phyloP scores from a whole-genome alignment of 768 basidiomycete genomes.

The Lentinula boryana region DNA sequence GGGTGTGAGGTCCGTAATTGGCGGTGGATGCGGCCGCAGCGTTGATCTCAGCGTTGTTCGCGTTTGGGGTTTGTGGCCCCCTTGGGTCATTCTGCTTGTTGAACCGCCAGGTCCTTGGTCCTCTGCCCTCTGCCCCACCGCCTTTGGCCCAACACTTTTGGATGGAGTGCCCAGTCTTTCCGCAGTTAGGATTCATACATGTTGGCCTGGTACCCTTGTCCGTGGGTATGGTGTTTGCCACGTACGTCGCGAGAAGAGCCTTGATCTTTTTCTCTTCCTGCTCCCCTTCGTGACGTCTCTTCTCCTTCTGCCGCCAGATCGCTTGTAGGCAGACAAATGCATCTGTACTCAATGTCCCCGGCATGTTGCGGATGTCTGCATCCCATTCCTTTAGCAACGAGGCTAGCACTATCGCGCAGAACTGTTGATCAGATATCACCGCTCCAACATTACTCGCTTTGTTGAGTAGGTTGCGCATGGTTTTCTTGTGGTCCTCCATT shows the following conservation, averaged over 20 bases:
- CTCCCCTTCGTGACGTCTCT: neutral
- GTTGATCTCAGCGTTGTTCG: no score
- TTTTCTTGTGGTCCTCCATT: no score
- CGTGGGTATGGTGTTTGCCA: neutral
- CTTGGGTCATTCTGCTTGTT: no score
- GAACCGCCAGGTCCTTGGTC: no score
- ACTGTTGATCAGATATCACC: no score
- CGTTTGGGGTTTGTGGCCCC: accelerated
- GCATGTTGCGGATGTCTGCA: neutral
- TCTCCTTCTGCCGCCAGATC: neutral
- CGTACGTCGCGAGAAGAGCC: neutral
- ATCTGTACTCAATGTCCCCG: neutral
- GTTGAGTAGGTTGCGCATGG: no score
- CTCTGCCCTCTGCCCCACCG: no score
- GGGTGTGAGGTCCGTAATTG: no score
- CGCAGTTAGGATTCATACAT: neutral
- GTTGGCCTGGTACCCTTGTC: neutral
- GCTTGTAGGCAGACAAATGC: neutral
- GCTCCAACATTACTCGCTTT: no score
- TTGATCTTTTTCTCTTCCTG: neutral
- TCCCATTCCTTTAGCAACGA: neutral
- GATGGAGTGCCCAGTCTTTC: neutral
- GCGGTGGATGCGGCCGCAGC: no score
- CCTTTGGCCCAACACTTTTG: no score
- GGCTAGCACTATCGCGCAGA: no score